Evolutionary conservation across 2,329 filamentous ascomycete species (phyloP).

Genomic region (Cadophora gregata): DNA sequence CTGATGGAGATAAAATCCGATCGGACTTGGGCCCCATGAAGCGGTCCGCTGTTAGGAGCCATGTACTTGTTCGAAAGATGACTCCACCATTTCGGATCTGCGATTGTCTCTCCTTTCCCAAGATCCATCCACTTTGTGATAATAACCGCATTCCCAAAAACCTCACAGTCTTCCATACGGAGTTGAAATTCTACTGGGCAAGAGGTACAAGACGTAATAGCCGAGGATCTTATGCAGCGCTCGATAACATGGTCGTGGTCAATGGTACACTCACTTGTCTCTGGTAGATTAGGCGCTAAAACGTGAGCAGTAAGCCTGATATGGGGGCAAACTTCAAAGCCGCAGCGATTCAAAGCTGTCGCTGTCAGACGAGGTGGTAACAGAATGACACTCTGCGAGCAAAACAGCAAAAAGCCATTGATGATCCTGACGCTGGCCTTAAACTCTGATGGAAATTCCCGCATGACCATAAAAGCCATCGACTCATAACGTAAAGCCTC

Average conservation of each 20-base stretch:
- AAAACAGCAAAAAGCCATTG: slow-evolving; percentile 26
- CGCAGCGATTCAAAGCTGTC: slow-evolving; percentile 7
- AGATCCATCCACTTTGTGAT: slow-evolving; percentile 32
- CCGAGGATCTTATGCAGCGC: slow-evolving; percentile 23
- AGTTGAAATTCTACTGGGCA: slow-evolving; percentile 26
- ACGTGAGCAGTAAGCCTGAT: slow-evolving; percentile 12
- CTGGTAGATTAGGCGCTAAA: slow-evolving; percentile 12
- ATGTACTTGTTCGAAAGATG: slow-evolving; percentile 26
- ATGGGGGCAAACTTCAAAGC: slow-evolving; percentile 25
- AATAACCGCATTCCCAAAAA: slow-evolving; percentile 19
- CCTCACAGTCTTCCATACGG: slow-evolving; percentile 22
- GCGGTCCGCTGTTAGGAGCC: slow-evolving; percentile 17
- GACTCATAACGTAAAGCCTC: slow-evolving; percentile 15
- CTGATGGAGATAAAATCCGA: slow-evolving; percentile 15
- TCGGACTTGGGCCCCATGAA: slow-evolving; percentile 16
- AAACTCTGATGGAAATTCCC: slow-evolving; percentile 21
- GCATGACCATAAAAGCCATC: slow-evolving; percentile 16
- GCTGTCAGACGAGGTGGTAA: slow-evolving; percentile 20
- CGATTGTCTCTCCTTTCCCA: slow-evolving; percentile 27
- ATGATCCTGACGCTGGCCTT: slow-evolving; percentile 21
- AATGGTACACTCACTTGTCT: slow-evolving; percentile 20
- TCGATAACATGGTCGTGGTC: slow-evolving; percentile 23
- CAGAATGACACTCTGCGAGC: slow-evolving; percentile 22
- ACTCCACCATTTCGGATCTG: slow-evolving; percentile 30
- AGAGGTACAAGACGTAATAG: slow-evolving; percentile 18